Evolutionary conservation across 192 early-diverging fungal species (phyloP), one percentile per base, ranked within the genome.

Genomic region (Pilobolus umbonatus): DNA sequence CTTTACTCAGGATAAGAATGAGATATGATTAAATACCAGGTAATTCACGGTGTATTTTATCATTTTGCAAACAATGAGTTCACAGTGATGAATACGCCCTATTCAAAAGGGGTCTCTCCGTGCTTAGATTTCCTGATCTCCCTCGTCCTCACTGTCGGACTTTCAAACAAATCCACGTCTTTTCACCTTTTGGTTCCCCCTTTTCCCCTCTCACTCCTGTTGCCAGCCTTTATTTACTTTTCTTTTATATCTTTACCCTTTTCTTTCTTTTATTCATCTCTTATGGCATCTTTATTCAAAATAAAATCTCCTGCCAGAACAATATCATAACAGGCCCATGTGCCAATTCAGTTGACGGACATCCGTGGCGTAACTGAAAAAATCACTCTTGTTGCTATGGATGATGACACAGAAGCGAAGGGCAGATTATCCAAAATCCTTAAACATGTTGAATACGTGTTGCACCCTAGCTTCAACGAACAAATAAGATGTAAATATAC

Each of bases 401-500:
- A 76, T 52, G 72, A 61, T 62, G 26, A 67, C 38, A 31, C 65
- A 74, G 47, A 71, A 68, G 52, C 55, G 54, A 24, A 60, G 30
- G 35, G 24, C 53, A 52, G 70, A 57, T 17, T 79, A 63, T 38
- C 62, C 5, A 25, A 34, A 25, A 44, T 62, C 22, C 22, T 79
- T 28, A 72, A 76, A 28, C 61, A 68, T 47, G 72, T 79, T 29
- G 75, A 74, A 26, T 79, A 79, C 36, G 31, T 69, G 21, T 52
- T 79, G 25, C 77, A 79, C 61, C 66, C 64, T 4, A 79, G 72
- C 15, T 79, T 79, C 72, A 51, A 55, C 31, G 60, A 72, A 21
- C 72, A 71, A 4, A 34, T 58, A 48, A 57, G 75, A 57, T 62
- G 77, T 79, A 59, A 48, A 66, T n/a, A n/a, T n/a, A n/a, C n/a